phyloP scores from a whole-genome alignment of 495 filamentous ascomycete species.

The Aspergillus biplanus region DNA sequence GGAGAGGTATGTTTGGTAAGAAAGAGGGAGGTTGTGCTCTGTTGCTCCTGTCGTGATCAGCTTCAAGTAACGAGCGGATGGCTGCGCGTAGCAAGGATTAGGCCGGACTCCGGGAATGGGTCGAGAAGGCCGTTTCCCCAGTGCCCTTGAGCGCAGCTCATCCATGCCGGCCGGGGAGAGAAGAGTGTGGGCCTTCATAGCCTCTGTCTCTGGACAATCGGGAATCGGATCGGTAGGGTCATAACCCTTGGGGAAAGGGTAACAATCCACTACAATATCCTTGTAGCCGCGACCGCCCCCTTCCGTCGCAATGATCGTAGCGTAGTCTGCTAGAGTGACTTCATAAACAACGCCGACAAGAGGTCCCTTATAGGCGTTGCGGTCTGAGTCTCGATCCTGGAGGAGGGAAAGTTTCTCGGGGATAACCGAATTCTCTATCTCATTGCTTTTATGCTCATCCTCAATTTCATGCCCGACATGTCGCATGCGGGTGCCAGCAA shows the following conservation, averaged over 20 bases:
- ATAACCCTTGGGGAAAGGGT: constrained; percentile 59
- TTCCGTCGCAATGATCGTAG: constrained; percentile 86
- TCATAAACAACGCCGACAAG: constrained; percentile 95
- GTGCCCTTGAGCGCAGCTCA: background rate
- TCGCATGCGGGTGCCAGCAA: constrained; percentile 75
- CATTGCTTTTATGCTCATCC: constrained; percentile 23
- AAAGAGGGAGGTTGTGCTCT: constrained; percentile 74
- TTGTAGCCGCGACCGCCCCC: constrained; percentile 81
- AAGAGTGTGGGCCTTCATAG: constrained; percentile 64
- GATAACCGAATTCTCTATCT: constrained; percentile 25
- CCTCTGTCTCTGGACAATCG: constrained; percentile 34
- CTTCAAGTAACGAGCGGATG: constrained; percentile 79
- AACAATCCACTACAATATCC: constrained; percentile 79
- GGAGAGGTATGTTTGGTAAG: constrained; percentile 72
- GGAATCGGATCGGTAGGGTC: constrained; percentile 44
- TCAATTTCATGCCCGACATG: constrained; percentile 33
- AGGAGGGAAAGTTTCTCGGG: constrained; percentile 40
- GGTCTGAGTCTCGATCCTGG: constrained; percentile 44
- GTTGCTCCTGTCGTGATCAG: constrained; percentile 74
- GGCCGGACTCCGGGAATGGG: constrained; percentile 47
- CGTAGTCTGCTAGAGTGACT: constrained; percentile 78
- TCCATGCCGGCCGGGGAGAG: constrained; percentile 50
- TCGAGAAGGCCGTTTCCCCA: constrained; percentile 10
- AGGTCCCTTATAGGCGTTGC: constrained; percentile 68
- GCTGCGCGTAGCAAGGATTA: constrained; percentile 72